Conservation (phyloP, 139 green algal species). For the Chlamydomonas incerta region DNA sequence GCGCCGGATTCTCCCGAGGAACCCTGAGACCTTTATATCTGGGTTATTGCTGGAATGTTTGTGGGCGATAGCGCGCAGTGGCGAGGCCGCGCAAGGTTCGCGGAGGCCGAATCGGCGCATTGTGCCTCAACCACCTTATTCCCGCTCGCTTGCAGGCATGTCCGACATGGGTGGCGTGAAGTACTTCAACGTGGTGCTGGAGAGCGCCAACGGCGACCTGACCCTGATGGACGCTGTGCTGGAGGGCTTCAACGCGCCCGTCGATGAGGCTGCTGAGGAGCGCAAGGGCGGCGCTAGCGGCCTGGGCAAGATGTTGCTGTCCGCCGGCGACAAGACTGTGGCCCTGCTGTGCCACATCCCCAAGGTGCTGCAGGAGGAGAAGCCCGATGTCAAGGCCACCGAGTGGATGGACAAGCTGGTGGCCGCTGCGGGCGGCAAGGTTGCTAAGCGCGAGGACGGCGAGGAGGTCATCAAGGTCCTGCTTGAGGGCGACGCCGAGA, state of each 20-base stretch:
- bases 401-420: constrained; percentile 59
- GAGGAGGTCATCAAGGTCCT: constrained; percentile 67
- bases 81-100: not conserved
- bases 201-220: constrained; percentile 73
- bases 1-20: no score
- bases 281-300: constrained; percentile 80
- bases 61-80: not conserved
- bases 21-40: not conserved
- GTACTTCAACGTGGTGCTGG: constrained; percentile 86
- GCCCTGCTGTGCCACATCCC: constrained; percentile 78
- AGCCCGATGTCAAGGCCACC: constrained; percentile 63
- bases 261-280: constrained; percentile 86
- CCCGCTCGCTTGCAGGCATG: constrained; percentile 42
- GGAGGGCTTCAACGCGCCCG: constrained; percentile 75
- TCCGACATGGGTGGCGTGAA: constrained; percentile 79
- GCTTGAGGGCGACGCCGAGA: constrained; percentile 56
- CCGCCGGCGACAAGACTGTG: constrained; percentile 77
- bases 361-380: constrained; percentile 67
- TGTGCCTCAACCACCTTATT: not conserved
- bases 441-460: constrained; percentile 55
- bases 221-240: constrained; percentile 73
- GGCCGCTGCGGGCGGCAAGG: constrained; percentile 39
- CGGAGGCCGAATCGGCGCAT: not conserved
- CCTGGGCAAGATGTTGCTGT: constrained; percentile 78
- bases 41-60: not conserved